phyloP scores from a whole-genome alignment of 176 grass and related monocot species.

The Bolboschoenus planiculmis region DNA sequence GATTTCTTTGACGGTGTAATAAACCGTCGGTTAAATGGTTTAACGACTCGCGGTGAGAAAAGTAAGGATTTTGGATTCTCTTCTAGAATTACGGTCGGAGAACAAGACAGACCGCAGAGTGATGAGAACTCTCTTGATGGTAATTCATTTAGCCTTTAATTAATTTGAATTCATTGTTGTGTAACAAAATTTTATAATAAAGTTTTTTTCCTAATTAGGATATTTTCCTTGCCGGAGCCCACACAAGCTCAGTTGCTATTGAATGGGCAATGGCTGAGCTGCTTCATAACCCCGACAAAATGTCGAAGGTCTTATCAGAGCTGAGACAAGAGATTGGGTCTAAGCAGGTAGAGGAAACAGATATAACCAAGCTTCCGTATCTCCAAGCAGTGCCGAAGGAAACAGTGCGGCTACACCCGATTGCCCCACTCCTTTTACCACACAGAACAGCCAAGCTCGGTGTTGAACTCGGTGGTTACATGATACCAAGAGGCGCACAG shows the following conservation, averaged over 20 bases:
- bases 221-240: background rate
- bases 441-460: background rate
- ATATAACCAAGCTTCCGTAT: conserved; percentile 18
- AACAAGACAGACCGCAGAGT: conserved; percentile 18
- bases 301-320: conserved; percentile 9
- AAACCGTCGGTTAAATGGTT: background rate
- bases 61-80: conserved; percentile 11
- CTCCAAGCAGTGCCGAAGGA: conserved; percentile 30
- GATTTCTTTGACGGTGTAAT: conserved; percentile 32
- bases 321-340: background rate
- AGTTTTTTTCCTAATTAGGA: conserved; percentile 12
- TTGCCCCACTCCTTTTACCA: conserved; percentile 8
- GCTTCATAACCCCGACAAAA: background rate
- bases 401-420: background rate
- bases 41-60: background rate
- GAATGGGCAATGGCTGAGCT: conserved; percentile 34
- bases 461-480: conserved; percentile 8
- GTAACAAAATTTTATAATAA: background rate
- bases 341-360: background rate
- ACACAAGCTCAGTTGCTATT: conserved; percentile 18
- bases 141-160: background rate
- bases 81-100: background rate
- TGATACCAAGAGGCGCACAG: background rate
- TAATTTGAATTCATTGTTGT: background rate
- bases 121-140: conserved; percentile 23